Evolutionary conservation across 106 monocot genomes (phyloP), one percentile per base, ranked within the genome.

Genomic region (Narthecium ossifragum): DNA sequence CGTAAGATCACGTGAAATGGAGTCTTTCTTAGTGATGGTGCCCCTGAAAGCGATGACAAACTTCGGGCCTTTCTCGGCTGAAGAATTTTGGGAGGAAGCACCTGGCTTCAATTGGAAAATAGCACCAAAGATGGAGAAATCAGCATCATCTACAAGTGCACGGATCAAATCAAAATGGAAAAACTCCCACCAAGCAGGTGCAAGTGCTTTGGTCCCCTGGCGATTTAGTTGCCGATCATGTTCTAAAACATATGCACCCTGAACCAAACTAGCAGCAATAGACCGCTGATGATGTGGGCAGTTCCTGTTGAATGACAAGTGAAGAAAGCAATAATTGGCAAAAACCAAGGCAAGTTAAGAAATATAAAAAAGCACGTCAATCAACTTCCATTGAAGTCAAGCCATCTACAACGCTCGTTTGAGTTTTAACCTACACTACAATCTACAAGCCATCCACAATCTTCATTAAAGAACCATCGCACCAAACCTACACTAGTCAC

Each of bases 1-100:
- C 8, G 64, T 18, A 40, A 84, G 37, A 68, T 98, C 98, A 6
- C 90, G 43, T 41, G 73, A 52, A 26, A 84, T 15, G n/a, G 96
- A 67, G 15, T 81, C 80, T 20, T 64, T 64, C 51, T 68, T 85
- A 12, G 81, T 79, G 26, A 98, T 50, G 34, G 90, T 98, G 34
- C 90, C 98, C 36, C 98, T 63, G 25, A 98, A 90, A n/a, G 90
- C 90, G 32, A 90, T 61, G 20, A 91, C 81, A 58, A 74, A 84
- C 52, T 60, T 81, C 13, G 90, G 98, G 26, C 74, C 76, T 50
- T 63, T 71, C 30, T 12, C 57, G 38, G 15, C 20, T 5, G 66
- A 58, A n/a, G 78, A 18, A 27, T 67, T 49, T 26, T 73, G 51
- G 20, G 33, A 5, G 23, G 69, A 61, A 64, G n/a, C 2, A 15